A percentile compares a stretch with the other conserved stretches of the same genome.
Evolutionary conservation across 805 yeast species (phyloP).

Genomic region (Priceomyces melissophilus): DNA sequence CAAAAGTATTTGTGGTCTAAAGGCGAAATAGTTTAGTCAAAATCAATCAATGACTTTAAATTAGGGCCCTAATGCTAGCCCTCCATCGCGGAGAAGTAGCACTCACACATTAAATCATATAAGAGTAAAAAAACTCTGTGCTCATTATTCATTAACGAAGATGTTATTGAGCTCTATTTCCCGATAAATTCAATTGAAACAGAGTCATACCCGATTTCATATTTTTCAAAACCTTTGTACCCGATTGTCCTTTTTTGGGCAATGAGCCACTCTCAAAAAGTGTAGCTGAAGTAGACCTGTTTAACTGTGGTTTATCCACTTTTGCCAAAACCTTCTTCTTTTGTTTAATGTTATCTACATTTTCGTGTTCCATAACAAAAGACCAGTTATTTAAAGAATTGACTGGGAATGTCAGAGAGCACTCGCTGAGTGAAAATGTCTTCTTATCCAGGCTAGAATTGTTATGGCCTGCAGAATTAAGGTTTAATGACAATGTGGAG

Average conservation of each 20-base stretch:
- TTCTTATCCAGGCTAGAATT: neutral
- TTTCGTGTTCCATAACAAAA: constrained; percentile 17
- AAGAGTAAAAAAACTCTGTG: too few species aligned
- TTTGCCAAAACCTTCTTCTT: constrained; percentile 3
- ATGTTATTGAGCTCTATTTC: constrained; percentile 3
- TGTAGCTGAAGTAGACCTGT: constrained; percentile 4
- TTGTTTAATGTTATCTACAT: constrained; percentile 5
- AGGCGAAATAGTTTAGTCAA: too few species aligned
- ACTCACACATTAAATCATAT: too few species aligned
- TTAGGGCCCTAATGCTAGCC: too few species aligned
- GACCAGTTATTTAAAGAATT: constrained; percentile 15
- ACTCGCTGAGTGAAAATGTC: constrained; percentile 12
- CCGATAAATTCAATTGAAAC: constrained; percentile 18
- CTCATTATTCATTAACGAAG: too few species aligned
- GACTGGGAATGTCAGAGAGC: constrained; percentile 14
- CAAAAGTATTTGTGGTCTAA: too few species aligned
- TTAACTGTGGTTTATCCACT: constrained; percentile 3
- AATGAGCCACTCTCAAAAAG: constrained; percentile 5
- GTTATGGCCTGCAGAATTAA: neutral
- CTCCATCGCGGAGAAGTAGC: too few species aligned
- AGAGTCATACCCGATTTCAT: constrained; percentile 30
- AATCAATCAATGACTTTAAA: too few species aligned
- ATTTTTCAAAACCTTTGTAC: constrained; percentile 15
- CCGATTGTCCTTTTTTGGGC: neutral
- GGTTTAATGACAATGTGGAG: constrained; percentile 4